Base-by-base conservation (phyloP, 176 grass and related monocot genomes). In the sorghum (Sorghum bicolor) region DNA sequence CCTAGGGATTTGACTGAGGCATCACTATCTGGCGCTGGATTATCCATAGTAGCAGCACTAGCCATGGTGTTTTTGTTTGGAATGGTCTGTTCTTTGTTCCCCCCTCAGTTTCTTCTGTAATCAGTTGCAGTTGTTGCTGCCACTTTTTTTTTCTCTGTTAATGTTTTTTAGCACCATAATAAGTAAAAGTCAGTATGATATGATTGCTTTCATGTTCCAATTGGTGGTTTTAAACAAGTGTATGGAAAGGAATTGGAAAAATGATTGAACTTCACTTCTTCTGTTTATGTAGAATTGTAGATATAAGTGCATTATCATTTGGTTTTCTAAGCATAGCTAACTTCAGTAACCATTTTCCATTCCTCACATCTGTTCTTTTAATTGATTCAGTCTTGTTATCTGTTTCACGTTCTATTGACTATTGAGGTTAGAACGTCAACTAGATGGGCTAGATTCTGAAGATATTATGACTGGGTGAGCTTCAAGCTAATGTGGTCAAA, bases 1-100 rank as follows among this genome's bases (percentile, higher is more conserved):
- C 96, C 96, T 19, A 84, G 96, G 85, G 96, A 99, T 82, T 99
- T 99, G 85, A 99, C 93, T 0, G 96, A 99, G 81, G 93, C 93
- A 76, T 99, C 96, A 75, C 83, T 99, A 81, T 92, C 93, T 70
- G 96, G 91, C 10, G 93, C 93, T 82, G 96, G 96, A 65, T 88
- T 99, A 58, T 99, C 96, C 60, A 90, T 99, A 36, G 22, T 94
- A 75, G 91, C 93, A 76, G 93, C 96, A 76, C 81, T 99, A 30
- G 60, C 48, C 76, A 99, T 99, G 77, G 76, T 96, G 87, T 89
- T 99, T 83, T 84, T 99, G 78, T 94, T 99, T 83, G 96, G 96
- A 94, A 99, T 99, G 96, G 96, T 99, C 4, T 8, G 74, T 83
- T 29, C 12, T 28, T 22, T 47, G 57, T 85, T 38, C 80, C 5